These are phyloP conservation scores for Mycosphaerella sp. DNA, from an alignment of 2,329 filamentous ascomycete genomes.

Conservation along the genomic window DNA sequence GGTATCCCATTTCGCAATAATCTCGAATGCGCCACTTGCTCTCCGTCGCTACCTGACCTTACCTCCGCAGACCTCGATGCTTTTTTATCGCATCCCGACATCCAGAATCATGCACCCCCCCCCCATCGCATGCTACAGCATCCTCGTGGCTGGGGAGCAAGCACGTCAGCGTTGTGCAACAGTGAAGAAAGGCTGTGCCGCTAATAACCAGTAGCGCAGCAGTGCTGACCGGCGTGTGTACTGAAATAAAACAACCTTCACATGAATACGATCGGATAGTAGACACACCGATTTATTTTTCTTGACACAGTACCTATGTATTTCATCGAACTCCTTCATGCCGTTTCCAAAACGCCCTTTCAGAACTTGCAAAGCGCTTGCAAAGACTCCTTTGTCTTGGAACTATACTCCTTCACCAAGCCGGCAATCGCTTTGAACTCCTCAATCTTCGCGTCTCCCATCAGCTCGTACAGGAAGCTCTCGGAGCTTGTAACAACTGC, in stretches of 20 bases:
- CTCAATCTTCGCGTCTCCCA: conserved; percentile 69
- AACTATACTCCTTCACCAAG: conserved; percentile 70
- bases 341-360: neutral
- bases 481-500: conserved; percentile 79
- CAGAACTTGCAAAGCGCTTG: conserved; percentile 58
- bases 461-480: conserved; percentile 79
- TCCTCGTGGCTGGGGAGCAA: conserved; percentile 12
- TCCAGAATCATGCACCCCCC: no score
- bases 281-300: neutral
- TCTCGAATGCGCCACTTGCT: neutral
- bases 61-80: no score
- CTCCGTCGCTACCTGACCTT: neutral
- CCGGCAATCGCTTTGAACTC: conserved; percentile 68
- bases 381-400: conserved; percentile 63
- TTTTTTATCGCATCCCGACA: no score
- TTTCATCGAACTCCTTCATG: neutral
- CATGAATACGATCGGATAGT: no score
- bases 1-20: no score
- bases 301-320: neutral
- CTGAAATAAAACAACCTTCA: no score
- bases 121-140: neutral
- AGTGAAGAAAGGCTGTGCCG: neutral
- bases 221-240: no score
- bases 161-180: conserved; percentile 2
- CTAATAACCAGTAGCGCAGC: no score